Conservation (phyloP, 2,329 filamentous ascomycete genomes). For the Alternaria arbusti region DNA sequence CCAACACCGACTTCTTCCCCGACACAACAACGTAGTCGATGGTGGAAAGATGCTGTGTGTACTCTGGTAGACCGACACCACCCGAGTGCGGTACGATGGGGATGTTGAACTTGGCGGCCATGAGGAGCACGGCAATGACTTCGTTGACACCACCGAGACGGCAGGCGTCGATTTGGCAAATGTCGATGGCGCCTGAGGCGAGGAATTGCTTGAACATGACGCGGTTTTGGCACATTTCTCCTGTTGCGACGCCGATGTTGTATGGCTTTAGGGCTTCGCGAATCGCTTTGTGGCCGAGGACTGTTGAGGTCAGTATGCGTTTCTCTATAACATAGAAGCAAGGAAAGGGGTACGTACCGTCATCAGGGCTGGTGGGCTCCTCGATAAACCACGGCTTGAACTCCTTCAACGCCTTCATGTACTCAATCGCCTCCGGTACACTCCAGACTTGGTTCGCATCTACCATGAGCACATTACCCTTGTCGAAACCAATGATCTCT, state of each 20-base stretch:
- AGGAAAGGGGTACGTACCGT: constrained; percentile 50
- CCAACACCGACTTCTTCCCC: constrained; percentile 80
- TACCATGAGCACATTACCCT: constrained; percentile 86
- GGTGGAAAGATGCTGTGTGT: constrained; percentile 89
- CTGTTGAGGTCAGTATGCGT: constrained; percentile 35
- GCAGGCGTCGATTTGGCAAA: constrained; percentile 90
- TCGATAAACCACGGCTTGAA: constrained; percentile 96
- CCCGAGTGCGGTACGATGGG: constrained; percentile 90
- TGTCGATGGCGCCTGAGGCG: constrained; percentile 78
- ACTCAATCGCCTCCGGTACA: constrained; percentile 84
- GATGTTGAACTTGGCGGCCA: constrained; percentile 79
- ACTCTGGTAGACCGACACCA: constrained; percentile 89
- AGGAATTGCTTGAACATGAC: constrained; percentile 94
- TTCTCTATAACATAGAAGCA: not conserved
- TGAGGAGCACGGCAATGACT: constrained; percentile 85
- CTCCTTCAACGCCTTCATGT: constrained; percentile 81
- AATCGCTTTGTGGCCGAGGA: constrained; percentile 85
- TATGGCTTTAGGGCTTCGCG: constrained; percentile 77
- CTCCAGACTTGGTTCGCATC: constrained; percentile 95
- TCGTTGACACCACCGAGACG: constrained; percentile 90
- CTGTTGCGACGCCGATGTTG: constrained; percentile 84
- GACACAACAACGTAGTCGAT: constrained; percentile 91
- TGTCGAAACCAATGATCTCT: constrained; percentile 81
- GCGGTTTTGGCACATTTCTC: constrained; percentile 95
- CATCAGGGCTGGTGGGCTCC: constrained; percentile 89